These are phyloP conservation scores for Sinapis alba DNA, from an alignment of 441 rosid genomes.

Conservation along the genomic window DNA sequence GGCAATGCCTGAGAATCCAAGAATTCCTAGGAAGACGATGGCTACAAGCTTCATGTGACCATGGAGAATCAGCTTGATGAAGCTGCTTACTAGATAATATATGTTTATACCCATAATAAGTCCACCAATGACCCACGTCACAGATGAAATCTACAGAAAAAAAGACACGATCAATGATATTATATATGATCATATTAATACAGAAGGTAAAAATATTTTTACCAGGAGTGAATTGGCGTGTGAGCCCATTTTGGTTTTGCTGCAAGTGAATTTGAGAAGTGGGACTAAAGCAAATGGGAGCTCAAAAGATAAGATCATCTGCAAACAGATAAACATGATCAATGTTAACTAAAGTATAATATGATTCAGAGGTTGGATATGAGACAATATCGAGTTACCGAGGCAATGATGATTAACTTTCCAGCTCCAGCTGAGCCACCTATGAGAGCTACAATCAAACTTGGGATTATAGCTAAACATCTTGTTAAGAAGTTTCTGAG, in stretches of 20 bases:
- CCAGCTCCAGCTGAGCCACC: slow-evolving; percentile 95
- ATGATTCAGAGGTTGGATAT: neutral
- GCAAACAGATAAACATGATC: slow-evolving; percentile 23
- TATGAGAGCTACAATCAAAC: slow-evolving; percentile 75
- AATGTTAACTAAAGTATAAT: neutral
- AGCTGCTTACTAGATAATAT: slow-evolving; percentile 61
- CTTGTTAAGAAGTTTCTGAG: slow-evolving; percentile 76
- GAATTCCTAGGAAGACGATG: slow-evolving; percentile 55
- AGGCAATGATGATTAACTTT: slow-evolving; percentile 77
- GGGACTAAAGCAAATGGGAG: slow-evolving; percentile 92
- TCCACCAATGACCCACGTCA: slow-evolving; percentile 78
- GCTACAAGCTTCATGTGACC: slow-evolving; percentile 47
- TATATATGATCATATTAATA: neutral
- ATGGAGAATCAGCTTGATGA: slow-evolving; percentile 61
- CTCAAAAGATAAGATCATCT: slow-evolving; percentile 94
- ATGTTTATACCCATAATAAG: slow-evolving; percentile 79
- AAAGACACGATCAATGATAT: neutral
- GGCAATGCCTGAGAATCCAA: slow-evolving; percentile 65
- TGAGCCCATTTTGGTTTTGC: slow-evolving; percentile 80
- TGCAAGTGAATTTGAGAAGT: slow-evolving; percentile 89
- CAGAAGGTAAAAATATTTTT: slow-evolving; percentile 12
- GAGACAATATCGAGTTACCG: slow-evolving; percentile 49
- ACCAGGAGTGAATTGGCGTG: slow-evolving; percentile 62
- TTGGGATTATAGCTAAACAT: slow-evolving; percentile 78
- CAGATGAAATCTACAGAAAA: slow-evolving; percentile 53